Conservation (phyloP, 441 rosid genomes). For the Populus tomentosa region DNA sequence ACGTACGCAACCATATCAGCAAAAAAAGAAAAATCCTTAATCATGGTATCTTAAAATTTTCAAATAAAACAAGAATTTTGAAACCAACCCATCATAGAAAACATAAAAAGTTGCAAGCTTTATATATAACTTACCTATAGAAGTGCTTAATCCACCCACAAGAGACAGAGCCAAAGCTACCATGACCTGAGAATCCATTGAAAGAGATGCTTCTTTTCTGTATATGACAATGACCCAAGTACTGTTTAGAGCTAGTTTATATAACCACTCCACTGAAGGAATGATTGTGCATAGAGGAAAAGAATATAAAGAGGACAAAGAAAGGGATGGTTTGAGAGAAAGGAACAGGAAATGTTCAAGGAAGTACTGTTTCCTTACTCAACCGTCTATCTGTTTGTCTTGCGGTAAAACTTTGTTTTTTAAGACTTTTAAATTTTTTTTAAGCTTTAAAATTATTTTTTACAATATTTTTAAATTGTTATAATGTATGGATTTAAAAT, state of each 20-base stretch:
- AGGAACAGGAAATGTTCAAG: neutral
- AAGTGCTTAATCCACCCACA: constrained; percentile 90
- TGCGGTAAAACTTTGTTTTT: too few relatives aligned
- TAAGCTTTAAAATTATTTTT: too few relatives aligned
- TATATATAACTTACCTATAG: constrained; percentile 47
- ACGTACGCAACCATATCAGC: too few relatives aligned
- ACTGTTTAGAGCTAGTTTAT: neutral
- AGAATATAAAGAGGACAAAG: neutral
- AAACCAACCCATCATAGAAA: neutral
- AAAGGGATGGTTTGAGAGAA: neutral
- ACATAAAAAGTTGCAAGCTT: neutral
- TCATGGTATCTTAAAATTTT: too few relatives aligned
- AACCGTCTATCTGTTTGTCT: neutral
- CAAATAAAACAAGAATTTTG: too few relatives aligned
- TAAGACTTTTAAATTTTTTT: too few relatives aligned
- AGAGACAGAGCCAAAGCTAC: constrained; percentile 86
- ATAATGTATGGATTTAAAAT: too few relatives aligned
- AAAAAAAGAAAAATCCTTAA: too few relatives aligned
- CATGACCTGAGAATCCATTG: constrained; percentile 82
- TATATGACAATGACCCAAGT: neutral
- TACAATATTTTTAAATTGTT: too few relatives aligned
- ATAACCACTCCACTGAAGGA: neutral
- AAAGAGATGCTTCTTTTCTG: neutral
- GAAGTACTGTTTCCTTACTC: neutral
- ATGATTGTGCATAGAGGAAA: neutral